Conservation (phyloP, 805 yeast species). For the Ogataea salicorniae region DNA sequence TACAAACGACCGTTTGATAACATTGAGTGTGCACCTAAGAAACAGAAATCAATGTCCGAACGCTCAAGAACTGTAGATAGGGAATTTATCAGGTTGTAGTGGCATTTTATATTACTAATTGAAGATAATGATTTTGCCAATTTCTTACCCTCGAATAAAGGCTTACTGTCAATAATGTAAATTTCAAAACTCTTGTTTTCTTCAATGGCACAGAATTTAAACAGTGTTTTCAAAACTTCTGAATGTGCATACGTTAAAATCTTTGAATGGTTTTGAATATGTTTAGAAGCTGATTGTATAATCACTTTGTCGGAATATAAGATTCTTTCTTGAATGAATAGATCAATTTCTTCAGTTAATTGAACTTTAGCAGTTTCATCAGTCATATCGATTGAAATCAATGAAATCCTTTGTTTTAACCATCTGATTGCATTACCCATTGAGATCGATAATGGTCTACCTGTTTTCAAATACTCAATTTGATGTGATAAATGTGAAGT, state of each 20-base stretch:
- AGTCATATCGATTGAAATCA: slow-evolving; percentile 65
- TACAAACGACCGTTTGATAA: slow-evolving; percentile 89
- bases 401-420: slow-evolving; percentile 90
- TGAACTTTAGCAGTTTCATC: slow-evolving; percentile 64
- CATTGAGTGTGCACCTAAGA: slow-evolving; percentile 96
- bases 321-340: slow-evolving; percentile 78
- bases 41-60: slow-evolving; percentile 77
- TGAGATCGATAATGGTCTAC: slow-evolving; percentile 85
- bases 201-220: slow-evolving; percentile 59
- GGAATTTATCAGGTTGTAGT: slow-evolving; percentile 76
- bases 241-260: slow-evolving; percentile 87
- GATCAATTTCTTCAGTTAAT: slow-evolving; percentile 65
- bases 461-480: slow-evolving; percentile 84
- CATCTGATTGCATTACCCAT: slow-evolving; percentile 99
- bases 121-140: slow-evolving; percentile 60
- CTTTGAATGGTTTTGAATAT: slow-evolving; percentile 70
- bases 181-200: slow-evolving; percentile 67
- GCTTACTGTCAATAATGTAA: slow-evolving; percentile 87
- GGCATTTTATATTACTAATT: slow-evolving; percentile 56
- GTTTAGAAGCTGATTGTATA: slow-evolving; percentile 71
- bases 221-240: slow-evolving; percentile 70
- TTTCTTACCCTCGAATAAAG: slow-evolving; percentile 87
- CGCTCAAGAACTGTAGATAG: slow-evolving; percentile 68
- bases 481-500: slow-evolving; percentile 86
- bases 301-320: slow-evolving; percentile 80